A percentile compares a stretch with the other conserved stretches of the same genome.
phyloP scores from a whole-genome alignment of 2,329 filamentous ascomycete species.

The Fusarium tupiense region DNA sequence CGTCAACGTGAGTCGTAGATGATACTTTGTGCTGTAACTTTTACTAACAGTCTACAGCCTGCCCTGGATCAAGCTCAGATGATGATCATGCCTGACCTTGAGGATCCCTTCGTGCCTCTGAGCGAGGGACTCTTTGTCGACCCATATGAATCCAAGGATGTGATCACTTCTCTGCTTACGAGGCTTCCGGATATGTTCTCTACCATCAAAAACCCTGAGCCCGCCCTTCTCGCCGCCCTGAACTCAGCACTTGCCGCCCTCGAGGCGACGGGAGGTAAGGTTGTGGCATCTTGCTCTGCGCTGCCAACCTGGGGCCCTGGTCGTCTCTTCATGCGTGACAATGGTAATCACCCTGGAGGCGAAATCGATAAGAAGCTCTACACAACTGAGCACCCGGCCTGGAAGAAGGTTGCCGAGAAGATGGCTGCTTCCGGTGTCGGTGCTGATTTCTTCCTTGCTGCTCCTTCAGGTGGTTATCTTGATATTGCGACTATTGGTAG shows the following conservation, averaged over 20 bases:
- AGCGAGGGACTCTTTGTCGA: constrained; percentile 95
- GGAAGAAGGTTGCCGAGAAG: constrained; percentile 86
- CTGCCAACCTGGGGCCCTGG: constrained; percentile 93
- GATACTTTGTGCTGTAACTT: not conserved
- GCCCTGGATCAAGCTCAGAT: constrained; percentile 90
- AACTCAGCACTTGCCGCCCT: constrained; percentile 87
- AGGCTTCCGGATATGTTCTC: constrained; percentile 88
- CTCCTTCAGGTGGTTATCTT: constrained; percentile 88
- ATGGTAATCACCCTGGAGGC: constrained; percentile 84
- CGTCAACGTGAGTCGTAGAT: constrained; percentile 71
- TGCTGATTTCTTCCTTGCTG: constrained; percentile 92
- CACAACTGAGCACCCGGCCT: constrained; percentile 87
- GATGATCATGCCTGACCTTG: constrained; percentile 97
- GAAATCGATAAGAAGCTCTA: constrained; percentile 94
- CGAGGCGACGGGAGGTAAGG: constrained; percentile 88
- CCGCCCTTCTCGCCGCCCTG: constrained; percentile 84
- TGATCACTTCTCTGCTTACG: constrained; percentile 88
- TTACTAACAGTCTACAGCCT: constrained; percentile 58
- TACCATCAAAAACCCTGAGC: constrained; percentile 88
- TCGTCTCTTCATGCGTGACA: constrained; percentile 84
- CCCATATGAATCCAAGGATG: constrained; percentile 85
- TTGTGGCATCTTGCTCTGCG: constrained; percentile 87
- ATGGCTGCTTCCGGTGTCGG: constrained; percentile 90
- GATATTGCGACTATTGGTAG: constrained; percentile 91
- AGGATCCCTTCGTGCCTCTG: constrained; percentile 94